Base-by-base conservation (phyloP, 2,329 filamentous ascomycete genomes). In the Xylariaceae sp. region DNA sequence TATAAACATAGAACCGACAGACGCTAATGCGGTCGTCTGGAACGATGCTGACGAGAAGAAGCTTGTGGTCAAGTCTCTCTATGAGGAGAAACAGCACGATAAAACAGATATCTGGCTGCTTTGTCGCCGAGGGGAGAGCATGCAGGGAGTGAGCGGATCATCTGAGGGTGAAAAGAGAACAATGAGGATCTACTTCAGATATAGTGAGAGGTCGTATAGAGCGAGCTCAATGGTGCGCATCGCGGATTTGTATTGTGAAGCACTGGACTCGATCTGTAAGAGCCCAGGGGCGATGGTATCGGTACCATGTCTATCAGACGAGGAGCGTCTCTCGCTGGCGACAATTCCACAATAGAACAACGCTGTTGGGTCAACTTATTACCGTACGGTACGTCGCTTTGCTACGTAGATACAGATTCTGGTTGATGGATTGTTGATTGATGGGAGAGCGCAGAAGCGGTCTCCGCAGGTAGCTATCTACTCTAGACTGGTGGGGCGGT, bases 31-130 rank as follows among this genome's bases (percentile, higher is more conserved):
- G 6, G 42, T 35, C 33, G 30, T 44, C 31, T 44, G 42, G 42
- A 44, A 44, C 17, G 42, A 36, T n/a, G 42, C 31, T 11, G 42
- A 35, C 12, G 42, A 44, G 31, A 19, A 44, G 18, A 33, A n/a
- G 27, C 42, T 44, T 44, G 15, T 44, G 17, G 31, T 44, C 15
- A 36, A 22, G 14, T 44, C 42, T 19, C 32, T 44, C 11, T 44
- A 44, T 15, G 42, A 44, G 30, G 42, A 44, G 42, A 31, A 44
- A 19, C 42, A 44, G 36, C 42, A 44, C 27, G 42, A 44, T 15
- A 44, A 44, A 33, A 44, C 42, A 18, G 42, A 44, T 19, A 22
- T 44, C 6, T 44, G 42, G 42, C 42, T 44, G 12, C 36, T 44
- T 22, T 44, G 42, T 36, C 42, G 42, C 33, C 42, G 31, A 22